Percentiles rank a stretch among this genome's conserved stretches.
Evolutionary conservation across 2,329 filamentous ascomycete species (phyloP).

Genomic region (Monilinia fructicola): DNA sequence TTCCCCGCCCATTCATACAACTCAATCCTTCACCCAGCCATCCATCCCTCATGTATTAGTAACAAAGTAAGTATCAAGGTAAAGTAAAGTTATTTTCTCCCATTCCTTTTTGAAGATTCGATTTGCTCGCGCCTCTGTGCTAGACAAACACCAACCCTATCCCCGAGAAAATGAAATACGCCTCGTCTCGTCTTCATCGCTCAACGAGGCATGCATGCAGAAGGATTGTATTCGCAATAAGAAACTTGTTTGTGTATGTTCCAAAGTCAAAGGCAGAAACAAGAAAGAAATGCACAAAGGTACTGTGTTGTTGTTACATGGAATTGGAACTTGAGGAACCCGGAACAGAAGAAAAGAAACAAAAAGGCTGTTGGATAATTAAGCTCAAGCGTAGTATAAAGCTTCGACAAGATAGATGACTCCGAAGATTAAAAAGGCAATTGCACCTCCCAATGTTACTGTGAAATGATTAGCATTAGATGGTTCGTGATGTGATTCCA

Average conservation of each 20-base stretch:
- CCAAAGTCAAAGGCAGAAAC: background rate
- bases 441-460: conserved; percentile 91
- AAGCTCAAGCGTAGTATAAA: conserved; percentile 52
- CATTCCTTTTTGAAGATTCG: background rate
- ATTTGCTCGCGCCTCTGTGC: background rate
- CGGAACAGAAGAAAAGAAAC: background rate
- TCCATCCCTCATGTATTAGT: conserved; percentile 15
- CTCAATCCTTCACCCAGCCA: background rate
- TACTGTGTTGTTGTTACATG: conserved; percentile 15
- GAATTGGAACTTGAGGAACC: background rate
- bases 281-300: background rate
- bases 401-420: conserved; percentile 88
- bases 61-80: conserved; percentile 4
- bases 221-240: background rate
- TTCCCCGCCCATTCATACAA: too few relatives aligned
- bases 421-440: conserved; percentile 88
- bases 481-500: conserved; percentile 21
- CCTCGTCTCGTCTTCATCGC: background rate
- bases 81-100: background rate
- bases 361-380: background rate
- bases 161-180: background rate
- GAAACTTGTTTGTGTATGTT: background rate
- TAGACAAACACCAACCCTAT: conserved; percentile 10
- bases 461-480: conserved; percentile 30
- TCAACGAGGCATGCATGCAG: background rate